These are phyloP conservation scores for Alectoria sarmentosa DNA, from an alignment of 495 filamentous ascomycete genomes.

Conservation along the genomic window DNA sequence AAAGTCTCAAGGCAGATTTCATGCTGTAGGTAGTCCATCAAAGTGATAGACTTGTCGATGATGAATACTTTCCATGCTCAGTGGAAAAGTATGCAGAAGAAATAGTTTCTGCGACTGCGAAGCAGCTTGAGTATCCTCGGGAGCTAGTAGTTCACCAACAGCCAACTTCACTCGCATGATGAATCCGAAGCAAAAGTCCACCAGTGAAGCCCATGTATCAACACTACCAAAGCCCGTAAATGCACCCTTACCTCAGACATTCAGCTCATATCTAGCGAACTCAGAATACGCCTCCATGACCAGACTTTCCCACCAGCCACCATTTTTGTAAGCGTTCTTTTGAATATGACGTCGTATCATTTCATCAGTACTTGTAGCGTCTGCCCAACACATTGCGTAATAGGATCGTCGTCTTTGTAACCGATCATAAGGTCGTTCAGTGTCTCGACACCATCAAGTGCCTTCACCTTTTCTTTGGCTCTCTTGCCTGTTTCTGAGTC, in stretches of 20 bases:
- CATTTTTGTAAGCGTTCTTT: not conserved
- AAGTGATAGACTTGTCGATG: not conserved
- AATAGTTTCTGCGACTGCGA: not conserved
- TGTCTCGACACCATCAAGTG: slow-evolving; percentile 11
- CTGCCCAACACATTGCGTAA: not conserved
- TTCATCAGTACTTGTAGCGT: slow-evolving; percentile 1
- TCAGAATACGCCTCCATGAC: not conserved
- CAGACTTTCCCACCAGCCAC: not conserved
- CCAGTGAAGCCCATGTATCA: not conserved
- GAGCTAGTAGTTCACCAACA: not conserved
- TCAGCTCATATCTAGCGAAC: not conserved
- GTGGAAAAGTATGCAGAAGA: not conserved
- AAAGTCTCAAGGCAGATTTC: too few relatives aligned
- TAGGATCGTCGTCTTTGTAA: slow-evolving; percentile 1
- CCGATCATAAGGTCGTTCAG: not conserved
- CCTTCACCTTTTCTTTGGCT: slow-evolving; percentile 29
- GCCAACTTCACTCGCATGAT: not conserved
- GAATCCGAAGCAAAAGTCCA: not conserved
- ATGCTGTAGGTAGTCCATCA: not conserved
- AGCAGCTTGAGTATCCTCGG: not conserved
- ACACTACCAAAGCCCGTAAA: not conserved
- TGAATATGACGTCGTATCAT: not conserved
- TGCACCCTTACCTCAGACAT: not conserved
- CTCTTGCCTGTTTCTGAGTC: slow-evolving; percentile 28
- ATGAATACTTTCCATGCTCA: too few relatives aligned